Base-by-base conservation (phyloP, 1,284 basidiomycete species). In the Fomitopsis betulina region DNA sequence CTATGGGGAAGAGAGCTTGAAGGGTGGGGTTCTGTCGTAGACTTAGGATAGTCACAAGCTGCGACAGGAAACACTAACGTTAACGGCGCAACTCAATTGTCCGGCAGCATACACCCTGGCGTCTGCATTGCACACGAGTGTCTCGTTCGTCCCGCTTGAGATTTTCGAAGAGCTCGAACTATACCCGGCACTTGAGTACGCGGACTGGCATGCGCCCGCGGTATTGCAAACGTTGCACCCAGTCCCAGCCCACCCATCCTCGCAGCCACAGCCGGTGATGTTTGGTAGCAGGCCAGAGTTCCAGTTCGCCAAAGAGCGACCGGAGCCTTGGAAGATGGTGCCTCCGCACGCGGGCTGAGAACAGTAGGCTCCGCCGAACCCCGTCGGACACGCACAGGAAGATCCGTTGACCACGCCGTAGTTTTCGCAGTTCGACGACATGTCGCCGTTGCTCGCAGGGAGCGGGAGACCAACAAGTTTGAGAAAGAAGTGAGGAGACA, bases 211-310 rank as follows among this genome's bases (percentile, higher is more conserved):
- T 0, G 85, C 84, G 60, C 73, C 78, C 1, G 83, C 70, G 17
- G 73, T 80, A 62, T 81, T 77, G 66, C 89, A 92, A 33, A 90
- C 86, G 61, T 93, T 92, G 72, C 93, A 95, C 0, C 83, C 87
- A 0, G 80, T 80, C 2, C 93, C 93, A 0, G 76, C 76, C 91
- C 92, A 94, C 0, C 88, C 92, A 54, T 68, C 67, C 59, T 83
- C 73, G 69, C 93, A 94, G 0, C 77, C 72, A 66, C 93, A 94
- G 3, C 72, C 75, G 19, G 86, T 89, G 56, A 91, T 62, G 67
- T 93, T 90, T 13, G 82, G 77, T 54, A 82, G 80, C 5, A 75
- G 73, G 0, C 78, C 66, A 2, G 68, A 66, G 2, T 80, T 68
- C 6, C 61, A 62, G 17, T 71, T 65, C 21, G 70, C 73, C 15